Conservation (phyloP, 768 basidiomycete species). For the Pholiota microspora region DNA sequence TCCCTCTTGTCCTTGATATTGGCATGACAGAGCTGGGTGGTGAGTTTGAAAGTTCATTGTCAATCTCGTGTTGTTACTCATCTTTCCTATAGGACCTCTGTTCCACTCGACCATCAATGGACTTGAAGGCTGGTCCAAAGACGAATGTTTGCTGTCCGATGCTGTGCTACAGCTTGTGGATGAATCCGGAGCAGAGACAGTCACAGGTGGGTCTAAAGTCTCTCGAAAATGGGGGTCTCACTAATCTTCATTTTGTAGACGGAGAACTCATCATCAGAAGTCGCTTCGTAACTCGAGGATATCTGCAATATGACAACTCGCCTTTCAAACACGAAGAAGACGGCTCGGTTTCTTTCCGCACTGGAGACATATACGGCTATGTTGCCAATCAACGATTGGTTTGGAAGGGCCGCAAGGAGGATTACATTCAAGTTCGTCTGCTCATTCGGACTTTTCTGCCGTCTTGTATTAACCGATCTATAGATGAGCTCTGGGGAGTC, state of each 20-base stretch:
- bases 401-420: conserved; percentile 34
- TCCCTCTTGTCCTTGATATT: conserved; percentile 30
- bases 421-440: conserved; percentile 28
- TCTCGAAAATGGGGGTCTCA: not conserved
- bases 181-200: conserved; percentile 17
- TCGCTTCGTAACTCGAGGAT: conserved; percentile 25
- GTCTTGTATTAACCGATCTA: not conserved
- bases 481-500: conserved; percentile 33
- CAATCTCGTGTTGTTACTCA: not conserved
- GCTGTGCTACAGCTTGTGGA: conserved; percentile 24
- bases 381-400: conserved; percentile 19
- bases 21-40: conserved; percentile 36
- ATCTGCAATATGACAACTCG: conserved; percentile 25
- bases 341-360: conserved; percentile 27
- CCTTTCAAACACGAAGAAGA: conserved; percentile 25
- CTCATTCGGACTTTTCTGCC: not conserved
- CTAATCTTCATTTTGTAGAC: conserved; percentile 15
- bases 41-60: conserved; percentile 6
- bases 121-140: conserved; percentile 20
- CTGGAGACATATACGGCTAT: conserved; percentile 30
- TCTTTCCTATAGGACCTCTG: conserved; percentile 22
- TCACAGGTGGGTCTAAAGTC: conserved; percentile 17
- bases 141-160: conserved; percentile 24
- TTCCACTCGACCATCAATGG: conserved; percentile 26
- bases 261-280: conserved; percentile 32